Base-by-base conservation (phyloP, 257 asterid genomes). In the Pogostemon cablin region DNA sequence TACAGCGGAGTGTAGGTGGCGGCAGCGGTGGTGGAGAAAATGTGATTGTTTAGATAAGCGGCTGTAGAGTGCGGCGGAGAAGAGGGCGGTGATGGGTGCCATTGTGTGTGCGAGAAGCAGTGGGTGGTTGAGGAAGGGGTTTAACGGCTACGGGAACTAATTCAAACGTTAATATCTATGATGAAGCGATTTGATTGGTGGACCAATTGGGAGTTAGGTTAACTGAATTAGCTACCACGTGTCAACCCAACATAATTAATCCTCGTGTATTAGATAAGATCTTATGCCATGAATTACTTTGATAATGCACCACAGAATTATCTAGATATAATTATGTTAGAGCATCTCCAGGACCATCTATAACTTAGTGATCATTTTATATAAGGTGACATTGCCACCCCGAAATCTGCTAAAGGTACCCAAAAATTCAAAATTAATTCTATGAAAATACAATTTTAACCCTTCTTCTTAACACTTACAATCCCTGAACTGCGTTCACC, bases 1-100 rank as follows among this genome's bases (percentile, higher is more conserved):
- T 3, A 85, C 72, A 0, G 71, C 75, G 25, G 85, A 78, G 65
- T 84, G 82, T 70, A 79, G 55, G 53, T 71, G 68, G 70, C 79
- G 79, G 70, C 79, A 78, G 71, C 60, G 79, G 73, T 11, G 72
- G 81, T 7, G 62, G 75, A 44, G 62, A 20, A 68, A 54, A 11
- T n/a, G 62, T 46, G 59, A 41, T 8, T 53, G 75, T 2, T 6
- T 38, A 57, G 38, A n/a, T 65, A 58, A 64, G 5, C 49, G 74
- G 58, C 74, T 77, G 86, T 80, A 34, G 75, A 74, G 54, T 59
- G 79, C 11, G 48, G 68, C 58, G 71, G 81, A 59, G 73, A 71
- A 64, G 73, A 82, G 62, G 44, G 65, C 35, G 41, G 77, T 7
- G 64, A 75, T 6, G 11, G 71, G 80, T 37, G 72, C 54, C 91